Evolutionary conservation across 495 filamentous ascomycete genomes (phyloP), one percentile per base, ranked within the genome.

Genomic region (Hypoxylon perforatum): DNA sequence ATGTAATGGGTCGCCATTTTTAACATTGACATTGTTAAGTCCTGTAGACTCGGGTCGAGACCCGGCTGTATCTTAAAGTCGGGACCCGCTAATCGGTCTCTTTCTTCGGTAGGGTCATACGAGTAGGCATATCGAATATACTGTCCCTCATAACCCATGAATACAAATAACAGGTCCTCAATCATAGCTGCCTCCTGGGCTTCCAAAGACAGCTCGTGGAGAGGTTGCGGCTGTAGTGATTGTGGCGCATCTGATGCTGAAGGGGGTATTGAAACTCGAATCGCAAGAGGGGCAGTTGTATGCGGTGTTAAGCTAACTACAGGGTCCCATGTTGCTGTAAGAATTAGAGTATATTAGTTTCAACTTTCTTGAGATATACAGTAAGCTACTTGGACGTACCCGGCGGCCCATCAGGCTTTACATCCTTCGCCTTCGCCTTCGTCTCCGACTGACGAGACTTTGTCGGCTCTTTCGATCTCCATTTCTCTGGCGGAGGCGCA

Each of bases 81-180:
- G 3, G 95, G 94, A 0, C 96, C 95, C 1, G 86, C 82, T 51
- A 98, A 79, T 15, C 93, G 88, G 74, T 95, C 92, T 61, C 93
- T 93, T 75, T 99, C 95, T 11, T 87, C 84, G 5, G 84, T 76
- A 0, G 95, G 92, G 61, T 97, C 90, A 76, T 97, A 97, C 2
- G 86, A 84, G 56, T 87, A 87, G 36, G 83, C 82, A 67, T 92
- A 98, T 60, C 93, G 92, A 66, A 98, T 91, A 75, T 97, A 97
- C 75, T 96, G 93, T 23, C 95, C 95, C 78, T 99, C 95, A 63
- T 92, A 96, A n/a, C 95, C 95, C 94, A 98, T 97, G 66, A 97
- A 94, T 3, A 96, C 93, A 75, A 93, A 97, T 33, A 97, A 75
- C 18, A 99, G 78, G 69, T 99, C 95, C 65, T 97, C 94, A 50